Evolutionary conservation across 2,329 filamentous ascomycete genomes (phyloP).

Genomic region (Diaporthe vexans): DNA sequence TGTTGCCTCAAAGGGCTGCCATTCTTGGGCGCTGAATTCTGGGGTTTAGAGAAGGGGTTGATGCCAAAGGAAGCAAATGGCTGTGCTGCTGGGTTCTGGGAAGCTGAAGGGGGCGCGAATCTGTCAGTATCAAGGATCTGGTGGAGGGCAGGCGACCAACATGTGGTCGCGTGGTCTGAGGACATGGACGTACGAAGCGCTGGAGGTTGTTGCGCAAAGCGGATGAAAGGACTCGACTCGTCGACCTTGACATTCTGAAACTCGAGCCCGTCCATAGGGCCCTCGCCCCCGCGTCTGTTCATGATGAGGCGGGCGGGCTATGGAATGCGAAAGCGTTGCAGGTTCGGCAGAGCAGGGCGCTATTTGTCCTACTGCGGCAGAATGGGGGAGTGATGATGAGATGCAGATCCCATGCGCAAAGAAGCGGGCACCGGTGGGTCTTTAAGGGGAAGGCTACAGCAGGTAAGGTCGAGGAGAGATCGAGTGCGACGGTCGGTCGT

Average conservation of each 20-base stretch:
- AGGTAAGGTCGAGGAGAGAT: neutral
- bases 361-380: neutral
- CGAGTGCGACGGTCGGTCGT: conserved; percentile 10
- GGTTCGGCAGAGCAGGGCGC: conserved; percentile 5
- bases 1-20: conserved; percentile 54
- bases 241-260: conserved; percentile 27
- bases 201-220: conserved; percentile 47
- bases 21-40: conserved; percentile 43
- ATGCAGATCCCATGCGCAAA: conserved; percentile 22
- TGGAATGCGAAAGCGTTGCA: neutral
- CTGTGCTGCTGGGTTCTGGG: neutral
- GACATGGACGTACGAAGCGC: conserved; percentile 42
- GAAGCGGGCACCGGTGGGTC: conserved; percentile 27
- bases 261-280: conserved; percentile 33
- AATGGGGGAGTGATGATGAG: conserved; percentile 10
- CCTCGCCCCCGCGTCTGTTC: conserved; percentile 27
- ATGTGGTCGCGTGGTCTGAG: conserved; percentile 14
- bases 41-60: conserved; percentile 52
- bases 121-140: neutral
- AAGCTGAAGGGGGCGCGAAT: neutral
- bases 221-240: conserved; percentile 21
- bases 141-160: neutral
- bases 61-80: conserved; percentile 28
- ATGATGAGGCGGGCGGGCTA: conserved; percentile 1
- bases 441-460: neutral